phyloP scores from a whole-genome alignment of 176 grass and related monocot genomes.

The Cenchrus americanus region DNA sequence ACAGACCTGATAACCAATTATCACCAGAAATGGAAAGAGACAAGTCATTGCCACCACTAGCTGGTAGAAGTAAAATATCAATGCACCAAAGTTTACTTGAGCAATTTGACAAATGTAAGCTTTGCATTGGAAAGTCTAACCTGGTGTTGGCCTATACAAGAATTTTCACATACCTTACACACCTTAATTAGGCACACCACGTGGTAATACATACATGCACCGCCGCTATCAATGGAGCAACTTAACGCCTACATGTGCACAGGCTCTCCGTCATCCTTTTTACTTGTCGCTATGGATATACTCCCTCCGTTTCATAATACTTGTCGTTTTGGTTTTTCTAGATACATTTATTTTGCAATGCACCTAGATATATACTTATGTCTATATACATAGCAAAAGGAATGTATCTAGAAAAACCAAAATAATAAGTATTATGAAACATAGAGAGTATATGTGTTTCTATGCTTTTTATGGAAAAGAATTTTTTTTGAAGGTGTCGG shows the following conservation, averaged over 20 bases:
- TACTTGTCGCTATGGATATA: not conserved
- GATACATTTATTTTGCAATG: too few relatives aligned
- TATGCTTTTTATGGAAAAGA: too few relatives aligned
- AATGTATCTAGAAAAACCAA: too few relatives aligned
- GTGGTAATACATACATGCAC: constrained; percentile 8
- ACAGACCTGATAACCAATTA: not conserved
- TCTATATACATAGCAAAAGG: too few relatives aligned
- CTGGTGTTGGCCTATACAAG: not conserved
- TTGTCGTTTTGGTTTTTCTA: too few relatives aligned
- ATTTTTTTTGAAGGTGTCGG: too few relatives aligned
- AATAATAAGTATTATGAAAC: too few relatives aligned
- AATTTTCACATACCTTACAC: not conserved
- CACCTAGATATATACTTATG: too few relatives aligned
- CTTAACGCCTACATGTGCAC: not conserved
- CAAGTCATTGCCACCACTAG: not conserved
- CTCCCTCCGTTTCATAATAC: too few relatives aligned
- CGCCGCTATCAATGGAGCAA: not conserved
- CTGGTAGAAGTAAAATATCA: not conserved
- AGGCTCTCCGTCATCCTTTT: not conserved
- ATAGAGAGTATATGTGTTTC: too few relatives aligned
- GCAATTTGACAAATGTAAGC: not conserved
- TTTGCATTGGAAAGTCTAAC: not conserved
- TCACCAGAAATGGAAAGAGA: constrained; percentile 6
- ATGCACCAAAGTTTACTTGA: not conserved
- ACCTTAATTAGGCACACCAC: not conserved